A percentile compares a stretch with the other conserved stretches of the same genome.
These are phyloP conservation scores for Ordospora colligata DNA, from an alignment of 371 early-diverging fungal species.

Conservation along the genomic window DNA sequence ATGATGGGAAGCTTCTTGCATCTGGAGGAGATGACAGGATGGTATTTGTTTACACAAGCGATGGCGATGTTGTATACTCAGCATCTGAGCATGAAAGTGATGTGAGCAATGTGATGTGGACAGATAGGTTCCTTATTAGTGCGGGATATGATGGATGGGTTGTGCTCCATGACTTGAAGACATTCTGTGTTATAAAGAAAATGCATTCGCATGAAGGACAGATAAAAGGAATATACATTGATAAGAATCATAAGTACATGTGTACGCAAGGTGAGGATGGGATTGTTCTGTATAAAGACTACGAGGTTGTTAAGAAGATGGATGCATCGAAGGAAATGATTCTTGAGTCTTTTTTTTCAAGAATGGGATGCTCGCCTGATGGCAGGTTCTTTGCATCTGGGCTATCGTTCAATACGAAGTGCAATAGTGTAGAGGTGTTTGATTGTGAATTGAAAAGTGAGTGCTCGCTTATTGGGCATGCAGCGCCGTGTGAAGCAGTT, in stretches of 20 bases:
- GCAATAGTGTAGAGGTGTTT: slow-evolving; percentile 52
- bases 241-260: slow-evolving; percentile 34
- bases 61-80: slow-evolving; percentile 16
- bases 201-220: slow-evolving; percentile 43
- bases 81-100: slow-evolving; percentile 46
- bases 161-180: slow-evolving; percentile 32
- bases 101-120: slow-evolving; percentile 46
- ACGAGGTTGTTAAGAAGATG: slow-evolving; percentile 10
- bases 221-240: slow-evolving; percentile 48
- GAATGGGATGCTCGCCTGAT: slow-evolving; percentile 57
- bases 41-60: slow-evolving; percentile 42
- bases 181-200: slow-evolving; percentile 6
- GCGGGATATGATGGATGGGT: slow-evolving; percentile 57
- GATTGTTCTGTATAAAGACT: slow-evolving; percentile 44
- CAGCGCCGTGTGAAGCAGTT: slow-evolving; percentile 54
- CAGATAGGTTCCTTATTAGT: slow-evolving; percentile 39
- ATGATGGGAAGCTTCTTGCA: slow-evolving; percentile 42
- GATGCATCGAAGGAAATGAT: slow-evolving; percentile 43
- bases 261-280: slow-evolving; percentile 52
- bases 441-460: slow-evolving; percentile 13
- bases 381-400: slow-evolving; percentile 54
- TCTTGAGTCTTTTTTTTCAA: slow-evolving; percentile 54
- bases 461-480: slow-evolving; percentile 59
- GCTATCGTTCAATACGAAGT: slow-evolving; percentile 50
- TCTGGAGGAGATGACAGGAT: slow-evolving; percentile 57